Evolutionary conservation across 371 early-diverging fungal species (phyloP), one percentile per base, ranked within the genome.

Genomic region (Rhizopus stolonifer): DNA sequence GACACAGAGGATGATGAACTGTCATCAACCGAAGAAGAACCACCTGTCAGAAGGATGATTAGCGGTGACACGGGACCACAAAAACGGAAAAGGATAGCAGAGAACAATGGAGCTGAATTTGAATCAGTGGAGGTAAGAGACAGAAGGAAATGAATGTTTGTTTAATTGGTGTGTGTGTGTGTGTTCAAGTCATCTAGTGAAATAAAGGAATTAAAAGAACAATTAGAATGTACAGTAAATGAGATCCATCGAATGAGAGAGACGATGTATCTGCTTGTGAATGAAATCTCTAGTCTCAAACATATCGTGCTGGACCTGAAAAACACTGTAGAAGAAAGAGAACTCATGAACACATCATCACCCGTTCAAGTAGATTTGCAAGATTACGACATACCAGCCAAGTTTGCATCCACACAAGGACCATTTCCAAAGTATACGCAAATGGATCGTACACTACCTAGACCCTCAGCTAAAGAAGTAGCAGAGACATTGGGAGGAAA

Each of bases 381-480:
- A 29, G 31, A 29, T 7, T 4, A 29, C 31, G 31, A 5, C n/a
- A 42, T 42, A 4, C 42, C 42, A 9, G 22, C 42, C 10, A 42
- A 42, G 1, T 42, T 42, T 42, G 42, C 21, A 9, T 21, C 42
- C 4, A 42, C 15, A n/a, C 42, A 18, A 17, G 56, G 56, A 1
- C 56, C 56, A 0, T 56, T 56, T 21, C 49, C 49, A 32, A 24
- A 48, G 17, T 49, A 43, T 19, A 24, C 33, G 10, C 24, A 21
- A 2, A 49, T 32, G 24, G 49, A 49, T 34, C 10, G 56, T 18
- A 29, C 24, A 8, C 17, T 56, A 7, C 49, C 56, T 8, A 31
- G 56, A 15, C 56, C 56, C 2, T 49, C 56, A 31, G 23, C 49
- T 6, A 56, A 56, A 49, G 49, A 56, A 8, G 21, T 56, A 24